Evolutionary conservation across 805 yeast species (phyloP), one percentile per base, ranked within the genome.

Genomic region (Kodamaea nitidulidarum): DNA sequence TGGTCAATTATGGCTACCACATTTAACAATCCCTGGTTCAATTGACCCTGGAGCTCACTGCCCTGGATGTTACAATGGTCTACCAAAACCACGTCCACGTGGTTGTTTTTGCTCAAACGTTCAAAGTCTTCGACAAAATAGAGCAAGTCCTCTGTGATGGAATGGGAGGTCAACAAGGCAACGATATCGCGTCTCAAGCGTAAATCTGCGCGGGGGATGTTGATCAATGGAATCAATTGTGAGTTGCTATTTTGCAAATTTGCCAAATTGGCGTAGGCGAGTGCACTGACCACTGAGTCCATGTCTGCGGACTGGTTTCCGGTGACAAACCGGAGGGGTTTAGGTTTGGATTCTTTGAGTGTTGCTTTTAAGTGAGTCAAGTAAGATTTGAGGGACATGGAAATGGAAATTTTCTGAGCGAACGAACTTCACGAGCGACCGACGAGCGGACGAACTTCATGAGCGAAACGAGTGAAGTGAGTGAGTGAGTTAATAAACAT

Each of bases 301-400:
- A 93, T 65, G 59, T 91, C 84, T 0, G 93, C 90, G 4, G 93
- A 77, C 52, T 88, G 93, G 54, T 88, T 88, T 1, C 97, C 97
- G 0, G 83, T 65, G 0, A 82, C 90, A 15, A 82, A 52, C 21
- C 50, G 46, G 25, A 62, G 41, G 3, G 62, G 57, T 18, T 32
- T 6, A 25, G 39, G 30, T 26, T 46, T 22, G 8, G 41, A 36
- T 27, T 49, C 20, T 7, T 47, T 47, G 30, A 52, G 29, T 34
- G 48, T 38, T 29, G 43, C 30, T 43, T 50, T 52, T 40, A 59
- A 44, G 18, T 39, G 39, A 18, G 30, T 46, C 27, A 63, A 51
- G 39, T 54, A 60, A 3, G 55, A 27, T 43, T 47, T 55, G 6
- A 36, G 17, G 9, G 40, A 63, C 50, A 63, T 63, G n/a, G 8